These are phyloP conservation scores for Saccharomycopsis amapae DNA, from an alignment of 805 yeast species.

Conservation along the genomic window DNA sequence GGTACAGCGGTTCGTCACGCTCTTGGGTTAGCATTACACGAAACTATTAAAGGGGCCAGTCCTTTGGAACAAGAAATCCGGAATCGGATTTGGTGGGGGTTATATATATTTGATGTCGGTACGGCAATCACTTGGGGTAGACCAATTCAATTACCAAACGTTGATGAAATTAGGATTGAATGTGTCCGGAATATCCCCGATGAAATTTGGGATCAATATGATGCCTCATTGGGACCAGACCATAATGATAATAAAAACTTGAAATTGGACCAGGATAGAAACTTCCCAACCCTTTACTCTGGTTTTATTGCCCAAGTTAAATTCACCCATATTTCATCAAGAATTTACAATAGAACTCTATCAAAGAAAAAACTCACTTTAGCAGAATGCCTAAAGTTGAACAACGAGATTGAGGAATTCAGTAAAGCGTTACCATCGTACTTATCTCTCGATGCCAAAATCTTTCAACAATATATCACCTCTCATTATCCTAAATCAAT, in stretches of 20 bases:
- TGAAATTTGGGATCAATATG: conserved; percentile 20
- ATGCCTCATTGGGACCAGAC: conserved; percentile 30
- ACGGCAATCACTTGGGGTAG: conserved; percentile 60
- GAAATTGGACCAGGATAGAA: conserved; percentile 22
- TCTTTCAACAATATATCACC: conserved; percentile 26
- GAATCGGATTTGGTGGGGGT: conserved; percentile 62
- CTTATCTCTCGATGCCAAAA: conserved; percentile 36
- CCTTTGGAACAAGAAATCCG: conserved; percentile 46
- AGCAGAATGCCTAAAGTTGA: conserved; percentile 43
- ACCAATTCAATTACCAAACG: conserved; percentile 47
- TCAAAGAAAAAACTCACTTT: conserved; percentile 43
- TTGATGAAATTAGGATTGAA: conserved; percentile 40
- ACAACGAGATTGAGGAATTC: conserved; percentile 36
- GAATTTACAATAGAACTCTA: conserved; percentile 41
- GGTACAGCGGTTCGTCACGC: conserved; percentile 66
- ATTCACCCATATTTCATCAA: conserved; percentile 41
- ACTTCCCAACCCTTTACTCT: conserved; percentile 49
- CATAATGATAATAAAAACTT: not conserved
- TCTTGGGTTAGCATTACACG: conserved; percentile 44
- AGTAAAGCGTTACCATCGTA: conserved; percentile 39
- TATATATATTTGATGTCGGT: conserved; percentile 56
- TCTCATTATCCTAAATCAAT: conserved; percentile 19
- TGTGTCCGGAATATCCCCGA: conserved; percentile 47
- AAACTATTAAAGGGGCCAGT: conserved; percentile 26
- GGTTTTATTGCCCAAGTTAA: conserved; percentile 50